Base-by-base conservation (phyloP, 768 basidiomycete species). In the Kondoa subrosea region DNA sequence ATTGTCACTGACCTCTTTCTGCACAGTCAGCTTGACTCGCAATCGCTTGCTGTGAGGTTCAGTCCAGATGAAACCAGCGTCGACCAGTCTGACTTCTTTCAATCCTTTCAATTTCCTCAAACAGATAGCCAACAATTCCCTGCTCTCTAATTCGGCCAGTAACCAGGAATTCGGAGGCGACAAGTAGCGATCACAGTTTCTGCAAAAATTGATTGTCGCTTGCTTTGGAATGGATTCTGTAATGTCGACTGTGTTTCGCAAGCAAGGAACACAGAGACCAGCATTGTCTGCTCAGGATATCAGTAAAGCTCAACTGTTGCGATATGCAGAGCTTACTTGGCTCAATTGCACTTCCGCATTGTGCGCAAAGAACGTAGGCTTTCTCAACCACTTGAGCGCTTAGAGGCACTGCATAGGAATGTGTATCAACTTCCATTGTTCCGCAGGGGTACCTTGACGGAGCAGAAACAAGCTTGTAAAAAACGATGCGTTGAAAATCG, bases 31-130 rank as follows among this genome's bases (percentile, higher is more conserved):
- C 65, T 93, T 93, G 66, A 99, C 85, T 60, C 90, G 83, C 70
- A 97, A 77, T 40, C 95, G 83, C 75, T 92, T 91, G 50, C 89
- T 91, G 78, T 99, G 93, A 1, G 95, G 95, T 75, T 99, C 95
- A 26, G 95, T 99, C 95, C 95, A 99, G 74, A 97, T 90, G 77
- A 97, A 97, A 71, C 91, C 89, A 1, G 95, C 95, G 70, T 97
- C 93, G n/a, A 95, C 92, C 57, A 99, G 79, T 62, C 93, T 87
- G 30, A 97, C 91, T 80, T 90, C 92, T 73, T 85, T 86, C 27
- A 97, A 81, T 1, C 91, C 91, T 76, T 92, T 93, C 73, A 97
- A 84, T 77, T 92, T 93, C 76, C 88, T 89, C 68, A 99, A 79
- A 77, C 95, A 97, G 67, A 97, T 85, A 1, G 93, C 88, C 33